Conservation (phyloP, 2,329 filamentous ascomycete species). For the Cladosporium sp. region DNA sequence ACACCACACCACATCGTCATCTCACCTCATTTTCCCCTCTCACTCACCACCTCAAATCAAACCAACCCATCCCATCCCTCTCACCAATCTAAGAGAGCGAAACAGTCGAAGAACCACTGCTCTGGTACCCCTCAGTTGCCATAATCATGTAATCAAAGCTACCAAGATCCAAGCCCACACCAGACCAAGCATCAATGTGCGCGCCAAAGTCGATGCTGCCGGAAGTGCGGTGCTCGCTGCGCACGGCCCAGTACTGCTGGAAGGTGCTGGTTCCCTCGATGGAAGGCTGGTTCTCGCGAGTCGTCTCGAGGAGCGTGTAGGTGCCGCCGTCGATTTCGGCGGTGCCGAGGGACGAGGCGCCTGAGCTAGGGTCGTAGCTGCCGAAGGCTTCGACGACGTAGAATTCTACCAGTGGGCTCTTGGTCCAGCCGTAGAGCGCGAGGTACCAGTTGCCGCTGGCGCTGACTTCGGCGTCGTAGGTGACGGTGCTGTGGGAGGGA, state of each 20-base stretch:
- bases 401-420: constrained; percentile 50
- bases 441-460: constrained; percentile 50
- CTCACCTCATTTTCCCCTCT: too few species aligned
- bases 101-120: constrained; percentile 36
- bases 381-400: constrained; percentile 54
- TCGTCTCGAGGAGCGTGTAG: constrained; percentile 50
- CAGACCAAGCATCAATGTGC: constrained; percentile 26
- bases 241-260: constrained; percentile 42
- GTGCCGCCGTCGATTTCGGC: constrained; percentile 50
- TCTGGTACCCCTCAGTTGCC: constrained; percentile 42
- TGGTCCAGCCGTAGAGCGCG: constrained; percentile 53
- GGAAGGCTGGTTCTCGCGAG: constrained; percentile 38
- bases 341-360: constrained; percentile 47
- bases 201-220: constrained; percentile 26
- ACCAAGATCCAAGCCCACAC: constrained; percentile 23
- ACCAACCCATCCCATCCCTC: background rate
- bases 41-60: background rate
- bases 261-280: constrained; percentile 40
- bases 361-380: constrained; percentile 45
- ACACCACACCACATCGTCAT: background rate
- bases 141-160: constrained; percentile 41
- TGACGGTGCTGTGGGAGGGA: constrained; percentile 39
- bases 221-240: constrained; percentile 30
- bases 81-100: constrained; percentile 25
- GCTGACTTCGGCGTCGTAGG: constrained; percentile 44